These are phyloP conservation scores for Paramyrothecium sp. DNA, from an alignment of 2,329 filamentous ascomycete species.

Conservation along the genomic window DNA sequence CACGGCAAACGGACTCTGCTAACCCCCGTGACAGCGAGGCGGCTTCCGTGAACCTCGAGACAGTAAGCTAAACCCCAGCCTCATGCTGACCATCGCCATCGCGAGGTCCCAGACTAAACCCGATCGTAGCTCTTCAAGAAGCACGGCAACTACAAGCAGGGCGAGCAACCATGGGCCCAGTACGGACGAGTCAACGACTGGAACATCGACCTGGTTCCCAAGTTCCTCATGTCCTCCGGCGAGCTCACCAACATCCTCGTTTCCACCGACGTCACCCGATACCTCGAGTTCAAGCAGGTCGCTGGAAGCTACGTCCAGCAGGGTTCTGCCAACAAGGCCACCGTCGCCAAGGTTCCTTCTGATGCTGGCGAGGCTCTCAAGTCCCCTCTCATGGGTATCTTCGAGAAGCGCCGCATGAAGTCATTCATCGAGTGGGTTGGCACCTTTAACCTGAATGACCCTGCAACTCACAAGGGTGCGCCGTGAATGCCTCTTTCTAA, in stretches of 20 bases:
- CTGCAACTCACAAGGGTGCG: conserved; percentile 85
- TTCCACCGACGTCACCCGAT: conserved; percentile 86
- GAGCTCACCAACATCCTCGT: conserved; percentile 98
- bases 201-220: conserved; percentile 98
- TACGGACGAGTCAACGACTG: conserved; percentile 96
- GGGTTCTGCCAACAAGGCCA: conserved; percentile 76
- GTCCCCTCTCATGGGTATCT: conserved; percentile 93
- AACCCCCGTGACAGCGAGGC: conserved; percentile 61
- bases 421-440: conserved; percentile 96
- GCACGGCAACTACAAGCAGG: conserved; percentile 77
- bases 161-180: conserved; percentile 95
- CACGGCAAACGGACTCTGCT: neutral
- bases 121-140: conserved; percentile 83
- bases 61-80: conserved; percentile 52
- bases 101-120: conserved; percentile 8
- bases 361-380: conserved; percentile 87
- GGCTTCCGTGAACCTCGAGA: conserved; percentile 94
- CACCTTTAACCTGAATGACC: conserved; percentile 77
- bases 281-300: conserved; percentile 92
- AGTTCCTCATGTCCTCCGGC: conserved; percentile 97
- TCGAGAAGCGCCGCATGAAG: conserved; percentile 97
- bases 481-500: conserved; percentile 3
- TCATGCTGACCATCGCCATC: conserved; percentile 10
- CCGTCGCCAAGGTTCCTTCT: conserved; percentile 94
- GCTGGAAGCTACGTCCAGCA: conserved; percentile 97